A percentile compares a stretch with the other conserved stretches of the same genome.
phyloP scores from a whole-genome alignment of 768 basidiomycete species.

The Tremella fuciformis region DNA sequence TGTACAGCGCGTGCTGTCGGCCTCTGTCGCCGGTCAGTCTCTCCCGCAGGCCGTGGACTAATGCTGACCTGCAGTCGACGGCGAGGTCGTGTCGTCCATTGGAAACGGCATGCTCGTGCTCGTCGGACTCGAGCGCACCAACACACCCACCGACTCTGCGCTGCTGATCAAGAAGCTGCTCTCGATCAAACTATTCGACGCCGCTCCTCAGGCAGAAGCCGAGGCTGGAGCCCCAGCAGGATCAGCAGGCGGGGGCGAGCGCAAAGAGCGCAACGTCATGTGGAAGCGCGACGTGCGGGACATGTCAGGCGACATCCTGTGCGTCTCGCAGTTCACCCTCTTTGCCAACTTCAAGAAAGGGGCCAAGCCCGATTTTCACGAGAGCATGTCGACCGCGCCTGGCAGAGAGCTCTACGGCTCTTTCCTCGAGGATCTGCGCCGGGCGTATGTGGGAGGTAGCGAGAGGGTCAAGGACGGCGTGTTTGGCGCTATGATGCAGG shows the following conservation, averaged over 20 bases:
- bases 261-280: constrained; percentile 52
- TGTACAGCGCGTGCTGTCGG: constrained; percentile 75
- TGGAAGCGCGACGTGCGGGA: constrained; percentile 90
- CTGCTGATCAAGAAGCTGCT: constrained; percentile 79
- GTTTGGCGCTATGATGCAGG: constrained; percentile 96
- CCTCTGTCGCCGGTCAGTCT: constrained; percentile 72
- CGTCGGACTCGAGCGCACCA: constrained; percentile 84
- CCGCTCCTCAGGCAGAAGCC: constrained; percentile 18
- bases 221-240: neutral
- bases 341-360: constrained; percentile 80
- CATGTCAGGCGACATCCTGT: constrained; percentile 82
- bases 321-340: constrained; percentile 61
- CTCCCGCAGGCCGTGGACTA: neutral
- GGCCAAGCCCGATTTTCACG: constrained; percentile 69
- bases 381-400: constrained; percentile 72
- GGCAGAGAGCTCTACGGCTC: constrained; percentile 68
- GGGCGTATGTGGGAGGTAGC: constrained; percentile 68
- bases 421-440: constrained; percentile 67
- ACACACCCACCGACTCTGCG: constrained; percentile 70
- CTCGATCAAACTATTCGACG: constrained; percentile 67
- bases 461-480: constrained; percentile 84
- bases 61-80: constrained; percentile 62
- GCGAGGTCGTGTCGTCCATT: constrained; percentile 73
- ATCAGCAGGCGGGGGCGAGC: too few relatives aligned
- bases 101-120: constrained; percentile 83